Conservation (phyloP, 169 alveolate genomes). For the Fabrea salina region DNA sequence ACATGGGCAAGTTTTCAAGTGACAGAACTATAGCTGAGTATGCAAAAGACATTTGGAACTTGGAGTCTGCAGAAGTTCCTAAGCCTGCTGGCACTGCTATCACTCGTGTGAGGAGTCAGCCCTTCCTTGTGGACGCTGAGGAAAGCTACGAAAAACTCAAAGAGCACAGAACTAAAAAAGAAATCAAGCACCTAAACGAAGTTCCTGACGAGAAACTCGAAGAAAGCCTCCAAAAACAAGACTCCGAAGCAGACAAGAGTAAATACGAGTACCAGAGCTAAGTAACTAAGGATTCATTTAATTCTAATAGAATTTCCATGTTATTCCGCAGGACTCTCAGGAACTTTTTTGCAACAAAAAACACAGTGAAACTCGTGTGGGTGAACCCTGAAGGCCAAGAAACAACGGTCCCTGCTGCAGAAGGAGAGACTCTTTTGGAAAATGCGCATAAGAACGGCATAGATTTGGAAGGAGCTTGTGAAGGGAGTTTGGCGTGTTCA, state of each 20-base stretch:
- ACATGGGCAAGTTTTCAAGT: slow-evolving; percentile 88
- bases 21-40: slow-evolving; percentile 89
- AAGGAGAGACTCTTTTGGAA: slow-evolving; percentile 60
- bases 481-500: slow-evolving; percentile 93
- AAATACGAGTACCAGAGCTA: too few relatives aligned
- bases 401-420: slow-evolving; percentile 38
- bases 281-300: too few relatives aligned
- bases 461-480: slow-evolving; percentile 95
- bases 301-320: too few relatives aligned
- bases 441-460: slow-evolving; percentile 66
- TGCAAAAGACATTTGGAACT: slow-evolving; percentile 85
- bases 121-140: not conserved
- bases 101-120: slow-evolving; percentile 27
- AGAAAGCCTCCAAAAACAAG: not conserved
- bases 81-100: slow-evolving; percentile 9
- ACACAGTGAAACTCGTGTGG: too few relatives aligned
- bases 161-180: not conserved
- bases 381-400: slow-evolving; percentile 30
- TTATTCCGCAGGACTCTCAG: too few relatives aligned
- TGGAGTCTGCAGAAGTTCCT: slow-evolving; percentile 6
- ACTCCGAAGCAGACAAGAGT: too few relatives aligned
- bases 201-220: not conserved
- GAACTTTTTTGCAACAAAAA: too few relatives aligned
- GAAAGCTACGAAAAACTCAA: not conserved
- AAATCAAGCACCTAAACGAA: not conserved